Conservation (phyloP, 768 basidiomycete species). For the Coprinellus aureogranulatus region DNA sequence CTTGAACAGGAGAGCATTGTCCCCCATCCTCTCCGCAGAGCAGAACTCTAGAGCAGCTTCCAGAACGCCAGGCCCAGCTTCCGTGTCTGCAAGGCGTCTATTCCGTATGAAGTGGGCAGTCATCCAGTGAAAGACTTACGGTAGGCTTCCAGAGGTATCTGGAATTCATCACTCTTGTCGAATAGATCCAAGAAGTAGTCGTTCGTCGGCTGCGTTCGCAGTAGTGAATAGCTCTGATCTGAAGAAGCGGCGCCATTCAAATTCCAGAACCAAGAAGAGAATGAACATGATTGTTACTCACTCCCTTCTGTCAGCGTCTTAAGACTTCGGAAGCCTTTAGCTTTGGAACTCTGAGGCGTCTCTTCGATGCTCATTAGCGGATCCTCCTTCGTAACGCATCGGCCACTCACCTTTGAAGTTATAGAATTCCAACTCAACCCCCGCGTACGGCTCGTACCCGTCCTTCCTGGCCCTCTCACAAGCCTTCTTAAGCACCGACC, state of each 20-base stretch:
- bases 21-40: constrained; percentile 75
- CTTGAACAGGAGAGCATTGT: constrained; percentile 92
- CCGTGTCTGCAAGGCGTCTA: too few species aligned
- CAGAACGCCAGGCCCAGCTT: constrained; percentile 86
- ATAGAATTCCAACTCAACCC: constrained; percentile 95
- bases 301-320: constrained; percentile 89
- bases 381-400: background rate
- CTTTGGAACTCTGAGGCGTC: constrained; percentile 64
- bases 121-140: constrained; percentile 64
- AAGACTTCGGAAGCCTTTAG: constrained; percentile 77
- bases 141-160: constrained; percentile 81
- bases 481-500: constrained; percentile 69
- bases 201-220: constrained; percentile 86
- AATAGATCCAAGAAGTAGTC: constrained; percentile 89
- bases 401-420: constrained; percentile 73
- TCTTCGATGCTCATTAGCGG: constrained; percentile 43
- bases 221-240: constrained; percentile 98
- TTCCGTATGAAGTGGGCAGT: too few species aligned
- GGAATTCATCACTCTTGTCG: constrained; percentile 69
- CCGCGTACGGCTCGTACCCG: constrained; percentile 71
- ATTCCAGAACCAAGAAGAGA: too few species aligned
- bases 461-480: constrained; percentile 45
- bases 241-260: too few species aligned
- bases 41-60: constrained; percentile 89
- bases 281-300: constrained; percentile 34